Percentiles rank a stretch among this genome's conserved stretches.
These are phyloP conservation scores for Pelargonium myrrhifolium DNA, from an alignment of 441 rosid species.

Conservation along the genomic window DNA sequence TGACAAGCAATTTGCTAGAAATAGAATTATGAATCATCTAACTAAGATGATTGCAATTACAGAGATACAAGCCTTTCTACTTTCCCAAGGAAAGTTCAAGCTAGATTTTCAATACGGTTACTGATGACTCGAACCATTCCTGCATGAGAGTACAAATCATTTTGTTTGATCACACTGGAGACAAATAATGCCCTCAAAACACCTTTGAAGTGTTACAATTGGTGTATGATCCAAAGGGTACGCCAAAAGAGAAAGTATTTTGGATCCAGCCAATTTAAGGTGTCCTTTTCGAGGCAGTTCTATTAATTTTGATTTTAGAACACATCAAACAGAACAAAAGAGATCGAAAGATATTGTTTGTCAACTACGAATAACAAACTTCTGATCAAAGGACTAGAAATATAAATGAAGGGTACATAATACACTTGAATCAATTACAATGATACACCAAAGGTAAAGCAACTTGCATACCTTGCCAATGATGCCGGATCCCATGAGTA, in stretches of 20 bases:
- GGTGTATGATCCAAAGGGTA: too few relatives aligned
- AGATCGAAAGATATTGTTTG: neutral
- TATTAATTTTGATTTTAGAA: neutral
- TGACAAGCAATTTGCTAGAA: neutral
- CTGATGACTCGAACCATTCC: neutral
- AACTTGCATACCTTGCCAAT: slow-evolving; percentile 46
- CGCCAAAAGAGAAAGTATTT: neutral
- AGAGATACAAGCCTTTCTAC: neutral
- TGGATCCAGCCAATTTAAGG: neutral
- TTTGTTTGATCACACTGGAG: too few relatives aligned
- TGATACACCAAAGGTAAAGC: neutral
- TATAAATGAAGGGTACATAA: neutral
- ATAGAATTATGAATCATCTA: neutral
- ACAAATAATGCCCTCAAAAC: too few relatives aligned
- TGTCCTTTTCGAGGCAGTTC: neutral
- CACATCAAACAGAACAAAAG: neutral
- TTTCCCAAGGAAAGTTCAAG: neutral
- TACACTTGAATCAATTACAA: neutral
- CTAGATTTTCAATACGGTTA: neutral
- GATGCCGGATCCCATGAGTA: slow-evolving; percentile 70
- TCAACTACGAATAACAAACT: neutral
- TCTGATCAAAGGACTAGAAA: neutral
- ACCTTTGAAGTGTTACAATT: too few relatives aligned
- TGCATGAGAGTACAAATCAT: neutral
- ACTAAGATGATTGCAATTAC: neutral